Conservation (phyloP, 1,139 yeast species). For the Taphrina deformans region DNA sequence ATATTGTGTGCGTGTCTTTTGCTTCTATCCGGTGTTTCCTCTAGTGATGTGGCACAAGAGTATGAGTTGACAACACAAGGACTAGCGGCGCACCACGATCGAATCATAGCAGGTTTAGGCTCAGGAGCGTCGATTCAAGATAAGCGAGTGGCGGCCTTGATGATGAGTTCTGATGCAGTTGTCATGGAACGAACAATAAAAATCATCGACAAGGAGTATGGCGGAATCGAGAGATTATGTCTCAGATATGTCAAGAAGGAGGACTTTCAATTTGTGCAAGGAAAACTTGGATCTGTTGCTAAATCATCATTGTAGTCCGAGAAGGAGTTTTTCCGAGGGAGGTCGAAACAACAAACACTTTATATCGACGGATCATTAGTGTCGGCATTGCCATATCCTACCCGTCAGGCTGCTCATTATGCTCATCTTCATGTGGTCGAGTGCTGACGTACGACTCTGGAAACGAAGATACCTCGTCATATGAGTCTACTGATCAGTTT, state of each 20-base stretch:
- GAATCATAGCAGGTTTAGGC: constrained; percentile 34
- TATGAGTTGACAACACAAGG: constrained; percentile 75
- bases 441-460: no score
- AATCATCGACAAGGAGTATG: not conserved
- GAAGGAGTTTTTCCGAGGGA: not conserved
- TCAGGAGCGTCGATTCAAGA: not conserved
- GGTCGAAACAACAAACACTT: not conserved
- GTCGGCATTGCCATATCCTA: not conserved
- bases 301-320: not conserved
- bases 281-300: not conserved
- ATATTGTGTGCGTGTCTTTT: constrained; percentile 67
- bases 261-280: not conserved
- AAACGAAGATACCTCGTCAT: no score
- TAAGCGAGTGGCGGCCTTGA: not conserved
- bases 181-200: constrained; percentile 10
- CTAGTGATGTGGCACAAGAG: constrained; percentile 65
- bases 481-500: not conserved
- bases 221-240: constrained; percentile 5
- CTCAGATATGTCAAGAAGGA: not conserved
- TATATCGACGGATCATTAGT: not conserved
- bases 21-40: constrained; percentile 64
- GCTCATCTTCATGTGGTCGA: no score
- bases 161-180: constrained; percentile 5
- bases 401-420: no score
- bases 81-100: constrained; percentile 43